phyloP scores from a whole-genome alignment of 441 rosid species.

The Melastoma candidum region DNA sequence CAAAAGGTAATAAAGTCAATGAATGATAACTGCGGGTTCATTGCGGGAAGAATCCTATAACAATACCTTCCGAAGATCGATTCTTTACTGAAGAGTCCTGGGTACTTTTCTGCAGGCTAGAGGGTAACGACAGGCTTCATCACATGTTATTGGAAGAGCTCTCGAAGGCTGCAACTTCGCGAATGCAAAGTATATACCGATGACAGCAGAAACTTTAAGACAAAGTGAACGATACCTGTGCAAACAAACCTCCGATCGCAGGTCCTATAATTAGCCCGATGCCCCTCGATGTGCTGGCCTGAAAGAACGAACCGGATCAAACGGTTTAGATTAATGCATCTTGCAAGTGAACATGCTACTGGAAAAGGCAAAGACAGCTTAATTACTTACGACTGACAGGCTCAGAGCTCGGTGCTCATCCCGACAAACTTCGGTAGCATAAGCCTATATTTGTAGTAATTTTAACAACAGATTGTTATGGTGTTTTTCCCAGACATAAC shows the following conservation, averaged over 20 bases:
- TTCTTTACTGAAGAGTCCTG: slow-evolving; percentile 29
- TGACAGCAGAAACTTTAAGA: not conserved
- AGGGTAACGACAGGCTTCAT: slow-evolving; percentile 2
- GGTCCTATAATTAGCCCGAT: slow-evolving; percentile 5
- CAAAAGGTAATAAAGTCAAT: slow-evolving; percentile 10
- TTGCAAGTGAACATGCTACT: not conserved
- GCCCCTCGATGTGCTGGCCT: slow-evolving; percentile 8
- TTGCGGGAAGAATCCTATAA: not conserved
- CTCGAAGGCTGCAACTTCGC: not conserved
- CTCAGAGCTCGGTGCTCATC: slow-evolving; percentile 9
- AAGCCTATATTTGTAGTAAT: slow-evolving; percentile 7
- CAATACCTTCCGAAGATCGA: slow-evolving; percentile 55
- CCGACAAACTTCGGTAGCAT: slow-evolving; percentile 11
- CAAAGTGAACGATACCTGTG: slow-evolving; percentile 3
- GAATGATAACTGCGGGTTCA: not conserved
- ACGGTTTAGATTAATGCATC: not conserved
- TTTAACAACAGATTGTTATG: slow-evolving; percentile 1
- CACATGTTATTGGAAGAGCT: not conserved
- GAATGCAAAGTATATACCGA: not conserved
- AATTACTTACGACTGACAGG: slow-evolving; percentile 11
- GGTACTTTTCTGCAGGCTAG: slow-evolving; percentile 60
- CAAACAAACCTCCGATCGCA: slow-evolving; percentile 8
- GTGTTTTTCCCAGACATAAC: not conserved
- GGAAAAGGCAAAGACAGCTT: not conserved
- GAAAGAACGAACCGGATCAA: not conserved